Conservation (phyloP, 495 filamentous ascomycete species). For the Neurospora sp. region DNA sequence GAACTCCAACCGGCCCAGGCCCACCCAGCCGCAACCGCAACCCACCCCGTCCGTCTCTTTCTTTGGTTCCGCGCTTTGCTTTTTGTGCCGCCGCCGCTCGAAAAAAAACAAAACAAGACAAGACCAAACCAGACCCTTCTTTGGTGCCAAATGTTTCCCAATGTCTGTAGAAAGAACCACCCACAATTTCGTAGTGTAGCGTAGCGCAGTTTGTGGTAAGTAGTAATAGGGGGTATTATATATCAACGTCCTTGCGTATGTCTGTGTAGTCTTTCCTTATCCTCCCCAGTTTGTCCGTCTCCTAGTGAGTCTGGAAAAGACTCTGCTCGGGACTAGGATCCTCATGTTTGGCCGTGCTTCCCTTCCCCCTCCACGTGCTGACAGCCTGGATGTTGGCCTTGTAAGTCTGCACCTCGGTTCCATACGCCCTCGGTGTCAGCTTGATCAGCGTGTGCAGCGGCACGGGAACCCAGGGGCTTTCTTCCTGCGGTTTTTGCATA, state of each 20-base stretch:
- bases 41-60: neutral
- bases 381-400: conserved; percentile 89
- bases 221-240: neutral
- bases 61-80: neutral
- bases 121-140: neutral
- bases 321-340: conserved; percentile 30
- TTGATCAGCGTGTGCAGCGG: conserved; percentile 94
- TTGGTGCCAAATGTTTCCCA: neutral
- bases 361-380: conserved; percentile 87
- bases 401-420: conserved; percentile 75
- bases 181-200: neutral
- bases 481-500: conserved; percentile 88
- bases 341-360: conserved; percentile 68
- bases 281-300: neutral
- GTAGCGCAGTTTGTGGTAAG: neutral
- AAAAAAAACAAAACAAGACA: neutral
- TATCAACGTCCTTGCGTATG: neutral
- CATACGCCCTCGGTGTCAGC: conserved; percentile 88
- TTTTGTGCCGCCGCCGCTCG: neutral
- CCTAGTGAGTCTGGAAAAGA: neutral
- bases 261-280: neutral
- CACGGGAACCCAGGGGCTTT: conserved; percentile 87
- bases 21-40: neutral
- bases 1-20: neutral
- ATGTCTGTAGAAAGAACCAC: neutral